phyloP scores from a whole-genome alignment of 2,329 filamentous ascomycete genomes.

The Zasmidium cellare region DNA sequence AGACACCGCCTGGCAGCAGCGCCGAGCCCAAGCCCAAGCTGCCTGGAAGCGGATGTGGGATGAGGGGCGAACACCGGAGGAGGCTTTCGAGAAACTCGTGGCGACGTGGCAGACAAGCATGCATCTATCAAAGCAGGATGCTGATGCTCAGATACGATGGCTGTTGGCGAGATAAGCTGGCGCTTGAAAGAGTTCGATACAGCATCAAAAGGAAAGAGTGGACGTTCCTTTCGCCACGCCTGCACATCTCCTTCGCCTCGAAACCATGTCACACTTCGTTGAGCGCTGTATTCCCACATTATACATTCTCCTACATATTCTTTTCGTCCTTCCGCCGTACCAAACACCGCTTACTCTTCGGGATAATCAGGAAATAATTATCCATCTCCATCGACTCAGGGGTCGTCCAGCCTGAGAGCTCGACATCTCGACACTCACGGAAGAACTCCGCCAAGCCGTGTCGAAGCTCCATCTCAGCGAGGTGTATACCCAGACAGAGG shows the following conservation, averaged over 20 bases:
- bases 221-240: no score
- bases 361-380: conserved; percentile 36
- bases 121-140: neutral
- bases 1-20: neutral
- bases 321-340: no score
- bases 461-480: conserved; percentile 34
- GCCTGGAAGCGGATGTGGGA: neutral
- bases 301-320: no score
- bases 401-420: conserved; percentile 25
- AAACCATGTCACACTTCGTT: no score
- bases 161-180: neutral
- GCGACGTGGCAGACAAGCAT: neutral
- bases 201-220: no score
- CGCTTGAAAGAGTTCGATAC: neutral
- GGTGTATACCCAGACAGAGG: conserved; percentile 32
- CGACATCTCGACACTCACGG: conserved; percentile 20
- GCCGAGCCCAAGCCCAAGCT: neutral
- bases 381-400: conserved; percentile 31
- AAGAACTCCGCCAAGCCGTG: conserved; percentile 31
- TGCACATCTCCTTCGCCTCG: no score
- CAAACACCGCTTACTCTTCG: no score
- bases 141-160: neutral
- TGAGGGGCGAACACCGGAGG: neutral
- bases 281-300: no score
- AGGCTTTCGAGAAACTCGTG: neutral